Base-by-base conservation (phyloP, 1,284 basidiomycete genomes). In the Ganoderma leucocontextum region DNA sequence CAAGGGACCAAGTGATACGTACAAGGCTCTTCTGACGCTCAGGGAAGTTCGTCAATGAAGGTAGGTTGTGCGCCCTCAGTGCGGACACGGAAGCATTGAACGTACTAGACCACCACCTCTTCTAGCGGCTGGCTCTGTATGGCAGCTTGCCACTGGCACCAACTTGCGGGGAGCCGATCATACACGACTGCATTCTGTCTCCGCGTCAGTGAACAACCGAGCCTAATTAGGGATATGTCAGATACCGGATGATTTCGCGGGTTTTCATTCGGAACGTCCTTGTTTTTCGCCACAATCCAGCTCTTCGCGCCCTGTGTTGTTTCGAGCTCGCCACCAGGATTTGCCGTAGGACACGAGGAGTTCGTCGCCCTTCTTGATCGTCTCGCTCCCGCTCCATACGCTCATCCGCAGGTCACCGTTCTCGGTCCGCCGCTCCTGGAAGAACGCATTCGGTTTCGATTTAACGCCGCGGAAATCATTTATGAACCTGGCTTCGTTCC, bases 311-410 rank as follows among this genome's bases (percentile, higher is more conserved):
- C 19, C 52, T 57, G 22, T 33, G 22, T 42, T 65, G 15, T 44
- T 63, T 35, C 88, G 83, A 60, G 85, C 85, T 33, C 79, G 81
- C 95, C 95, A 97, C 89, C 93, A 97, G n/a, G 87, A 86, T 76
- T 96, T 96, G n/a, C 96, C 96, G 77, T 98, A 98, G 29, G 91
- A 95, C 41, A 97, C 92, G 39, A 96, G 78, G 53, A 98, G 87
- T 80, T 98, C 96, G 17, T 95, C 89, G 2, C 94, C 94, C 77
- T 93, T 95, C 71, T 83, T 87, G 63, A 98, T 89, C 12, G 81
- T 82, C 44, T 86, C 83, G 57, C 79, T 81, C 66, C 85, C 85
- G 63, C 84, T 87, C 89, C 91, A 93, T 22, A 97, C 85, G 72
- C 89, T 86, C 87, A 97, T 96, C 64, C 90, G 83, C 71, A 94